Percentiles rank a stretch among this genome's conserved stretches.
Evolutionary conservation across 2,329 filamentous ascomycete species (phyloP).

Genomic region (Penicillium sp.): DNA sequence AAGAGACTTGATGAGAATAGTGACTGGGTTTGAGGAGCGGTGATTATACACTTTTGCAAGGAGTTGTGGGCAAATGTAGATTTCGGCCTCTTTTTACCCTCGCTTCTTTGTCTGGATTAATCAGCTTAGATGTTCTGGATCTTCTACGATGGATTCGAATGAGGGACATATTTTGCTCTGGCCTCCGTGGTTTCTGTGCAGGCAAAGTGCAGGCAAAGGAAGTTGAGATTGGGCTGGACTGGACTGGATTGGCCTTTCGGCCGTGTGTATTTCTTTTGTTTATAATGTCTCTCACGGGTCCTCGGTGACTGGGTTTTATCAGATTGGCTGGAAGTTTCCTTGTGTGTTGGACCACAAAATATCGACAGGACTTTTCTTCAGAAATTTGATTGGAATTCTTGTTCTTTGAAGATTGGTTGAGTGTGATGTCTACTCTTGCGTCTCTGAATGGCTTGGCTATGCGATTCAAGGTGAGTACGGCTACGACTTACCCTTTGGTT

Average conservation of each 20-base stretch:
- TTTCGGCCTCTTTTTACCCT: background rate
- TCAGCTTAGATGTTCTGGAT: background rate
- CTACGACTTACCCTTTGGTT: too few relatives aligned
- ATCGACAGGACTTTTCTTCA: constrained; percentile 15
- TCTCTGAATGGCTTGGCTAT: background rate
- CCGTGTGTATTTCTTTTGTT: constrained; percentile 3
- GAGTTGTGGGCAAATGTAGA: background rate
- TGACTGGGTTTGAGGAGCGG: background rate
- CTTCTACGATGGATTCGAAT: background rate
- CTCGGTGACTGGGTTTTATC: background rate
- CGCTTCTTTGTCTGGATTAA: background rate
- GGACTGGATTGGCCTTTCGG: background rate
- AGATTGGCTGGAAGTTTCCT: constrained; percentile 9
- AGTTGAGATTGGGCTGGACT: background rate
- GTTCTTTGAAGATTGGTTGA: background rate
- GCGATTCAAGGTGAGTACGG: background rate
- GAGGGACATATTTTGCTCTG: background rate
- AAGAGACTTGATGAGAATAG: background rate
- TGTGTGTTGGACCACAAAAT: constrained; percentile 9
- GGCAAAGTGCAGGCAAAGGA: background rate
- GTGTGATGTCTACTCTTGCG: background rate
- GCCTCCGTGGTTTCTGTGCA: background rate
- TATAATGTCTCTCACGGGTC: background rate
- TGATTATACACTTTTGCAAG: background rate
- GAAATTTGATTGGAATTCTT: background rate